Base-by-base conservation (phyloP, 2,329 filamentous ascomycete genomes). In the Drechslerella coelobrocha region DNA sequence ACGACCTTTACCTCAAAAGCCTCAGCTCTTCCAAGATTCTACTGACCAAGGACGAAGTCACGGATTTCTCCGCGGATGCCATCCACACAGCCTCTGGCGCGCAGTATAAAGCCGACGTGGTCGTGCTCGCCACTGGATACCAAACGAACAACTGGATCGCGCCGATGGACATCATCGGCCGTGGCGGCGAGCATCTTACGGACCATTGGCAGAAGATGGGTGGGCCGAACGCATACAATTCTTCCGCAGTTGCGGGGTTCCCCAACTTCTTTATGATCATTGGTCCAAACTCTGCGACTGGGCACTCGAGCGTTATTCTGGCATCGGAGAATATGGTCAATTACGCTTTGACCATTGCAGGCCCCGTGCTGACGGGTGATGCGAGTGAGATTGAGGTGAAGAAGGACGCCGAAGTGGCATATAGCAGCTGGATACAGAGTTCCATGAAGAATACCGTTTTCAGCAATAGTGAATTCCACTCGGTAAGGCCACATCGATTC, bases 201-300 rank as follows among this genome's bases (percentile, higher is more conserved):
- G 78, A 86, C 62, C 80, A 84, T 17, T 88, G 86, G 86, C 79
- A 83, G 1, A 79, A 81, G 21, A 81, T 83, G 55, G 85, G 85
- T n/a, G 87, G 86, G 0, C 79, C 84, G 0, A 84, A 84, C 71
- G 87, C 86, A 0, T 89, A 89, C 75, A 82, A 85, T 60, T 83
- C 83, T 21, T 82, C 82, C 1, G 81, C 82, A 1, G 78, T 88
- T 77, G 83, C 84, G 72, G 83, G 83, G 0, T 88, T 87, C 74
- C 86, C 86, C 1, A 89, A 89, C 75, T 85, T 88, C 74, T 88
- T 88, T 78, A 80, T 87, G 62, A 77, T 88, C 2, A 51, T 68
- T 14, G 69, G 86, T 0, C 86, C 86, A 0, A 89, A 89, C 75
- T 83, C 85, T 0, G 81, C 80, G 0, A 88, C 86, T 0, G 87